These are phyloP conservation scores for Atalantia buxifolia DNA, from an alignment of 345 rosid genomes.

Conservation along the genomic window DNA sequence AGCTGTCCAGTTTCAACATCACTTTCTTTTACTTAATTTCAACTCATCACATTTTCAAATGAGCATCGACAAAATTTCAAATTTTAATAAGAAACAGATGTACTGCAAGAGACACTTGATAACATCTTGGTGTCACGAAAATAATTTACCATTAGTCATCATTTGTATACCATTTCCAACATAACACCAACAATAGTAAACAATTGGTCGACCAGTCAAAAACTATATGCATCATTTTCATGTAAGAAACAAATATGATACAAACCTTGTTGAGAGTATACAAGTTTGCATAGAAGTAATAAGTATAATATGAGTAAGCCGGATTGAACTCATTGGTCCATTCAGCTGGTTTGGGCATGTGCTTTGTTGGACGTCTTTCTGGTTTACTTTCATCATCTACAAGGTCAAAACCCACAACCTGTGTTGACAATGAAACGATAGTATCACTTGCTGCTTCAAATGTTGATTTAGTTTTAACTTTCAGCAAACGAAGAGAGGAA, in stretches of 20 bases:
- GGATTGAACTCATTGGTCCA: slow-evolving; percentile 61
- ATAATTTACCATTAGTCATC: not conserved
- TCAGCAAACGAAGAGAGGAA: not conserved
- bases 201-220: not conserved
- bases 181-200: not conserved
- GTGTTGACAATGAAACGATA: slow-evolving; percentile 18
- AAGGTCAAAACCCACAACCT: slow-evolving; percentile 61
- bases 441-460: not conserved
- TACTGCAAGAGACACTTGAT: not conserved
- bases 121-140: not conserved
- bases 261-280: slow-evolving; percentile 48
- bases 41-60: not conserved
- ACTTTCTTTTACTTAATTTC: not conserved
- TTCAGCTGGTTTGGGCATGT: slow-evolving; percentile 53
- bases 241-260: not conserved
- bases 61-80: not conserved
- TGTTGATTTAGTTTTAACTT: not conserved
- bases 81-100: not conserved
- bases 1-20: not conserved
- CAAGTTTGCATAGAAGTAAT: slow-evolving; percentile 56
- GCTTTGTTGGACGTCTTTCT: slow-evolving; percentile 60
- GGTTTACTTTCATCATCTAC: slow-evolving; percentile 67
- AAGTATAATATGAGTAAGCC: slow-evolving; percentile 54
- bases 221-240: not conserved
- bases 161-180: not conserved